These are phyloP conservation scores for Eleusine indica DNA, from an alignment of 176 grass and related monocot genomes.

Conservation along the genomic window DNA sequence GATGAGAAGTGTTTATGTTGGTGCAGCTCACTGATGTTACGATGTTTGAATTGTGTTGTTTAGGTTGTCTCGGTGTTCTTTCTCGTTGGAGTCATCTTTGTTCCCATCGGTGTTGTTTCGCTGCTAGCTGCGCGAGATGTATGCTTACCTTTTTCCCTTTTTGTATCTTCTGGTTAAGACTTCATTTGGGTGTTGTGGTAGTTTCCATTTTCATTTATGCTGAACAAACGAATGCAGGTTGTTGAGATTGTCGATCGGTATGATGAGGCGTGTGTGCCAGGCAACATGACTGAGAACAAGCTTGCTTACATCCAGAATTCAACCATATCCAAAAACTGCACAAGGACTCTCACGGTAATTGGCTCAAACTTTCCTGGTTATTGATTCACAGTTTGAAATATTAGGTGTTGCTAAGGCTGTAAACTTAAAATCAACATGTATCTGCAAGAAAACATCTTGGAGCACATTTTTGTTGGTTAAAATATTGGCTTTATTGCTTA, in stretches of 20 bases:
- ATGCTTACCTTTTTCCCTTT: slow-evolving; percentile 23
- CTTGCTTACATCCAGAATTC: slow-evolving; percentile 70
- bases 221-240: slow-evolving; percentile 51
- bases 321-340: slow-evolving; percentile 66
- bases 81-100: slow-evolving; percentile 73
- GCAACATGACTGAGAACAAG: slow-evolving; percentile 60
- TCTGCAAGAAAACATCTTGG: not conserved
- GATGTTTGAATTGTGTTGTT: slow-evolving; percentile 31
- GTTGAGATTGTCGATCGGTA: slow-evolving; percentile 88
- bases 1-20: not conserved
- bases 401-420: not conserved
- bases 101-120: slow-evolving; percentile 76
- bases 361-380: slow-evolving; percentile 7
- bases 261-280: slow-evolving; percentile 66
- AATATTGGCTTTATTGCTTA: not conserved
- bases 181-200: not conserved
- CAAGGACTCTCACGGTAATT: slow-evolving; percentile 69
- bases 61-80: slow-evolving; percentile 91
- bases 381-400: slow-evolving; percentile 1
- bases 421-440: not conserved
- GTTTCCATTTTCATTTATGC: slow-evolving; percentile 24
- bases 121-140: slow-evolving; percentile 76
- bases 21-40: slow-evolving; percentile 28
- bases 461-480: not conserved
- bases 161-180: not conserved